Evolutionary conservation across 2,329 filamentous ascomycete species (phyloP), one percentile per base, ranked within the genome.

Genomic region (Penicillium crustosum): DNA sequence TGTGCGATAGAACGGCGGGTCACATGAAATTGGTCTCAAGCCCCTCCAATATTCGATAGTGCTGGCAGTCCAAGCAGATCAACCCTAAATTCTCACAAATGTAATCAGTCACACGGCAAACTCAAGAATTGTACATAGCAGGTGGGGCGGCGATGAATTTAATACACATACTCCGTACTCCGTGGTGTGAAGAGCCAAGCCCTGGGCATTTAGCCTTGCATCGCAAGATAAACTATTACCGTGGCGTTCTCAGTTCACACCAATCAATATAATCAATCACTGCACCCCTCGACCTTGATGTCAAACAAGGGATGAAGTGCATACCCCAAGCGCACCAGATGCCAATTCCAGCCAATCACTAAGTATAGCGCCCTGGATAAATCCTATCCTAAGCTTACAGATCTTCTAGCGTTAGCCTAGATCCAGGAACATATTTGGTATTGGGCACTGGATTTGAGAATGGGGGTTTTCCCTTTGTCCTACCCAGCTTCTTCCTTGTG

Each of bases 291-390:
- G 41, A 55, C 57, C 27, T 48, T 42, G 19, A 41, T 33, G 25
- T 47, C 38, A 7, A 67, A 63, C 60, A 64, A 67, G 64, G 65
- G 65, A 57, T 53, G 15, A 49, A 58, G 33, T 44, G 51, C 56
- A 63, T 65, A 63, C 59, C 58, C 21, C 31, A 29, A 55, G 41
- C 48, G 21, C 57, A 45, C 13, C 27, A 41, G 19, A 55, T 21
- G 35, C 50, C 38, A 51, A 42, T 25, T n/a, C 25, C 31, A 50
- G 15, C 58, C 60, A 64, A 64, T 53, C 38, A 62, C 17, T 25
- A 51, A 9, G 33, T 31, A 17, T 10, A 36, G 9, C 17, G 35
- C 27, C 38, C 27, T 50, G 6, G 13, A 41, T 23, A 29, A 55
- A 53, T 39, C 50, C 6, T 2, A 33, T 49, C 8, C 13, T 31